phyloP scores from a whole-genome alignment of 164 flowering plant species.

The Tinospora cordifolia region DNA sequence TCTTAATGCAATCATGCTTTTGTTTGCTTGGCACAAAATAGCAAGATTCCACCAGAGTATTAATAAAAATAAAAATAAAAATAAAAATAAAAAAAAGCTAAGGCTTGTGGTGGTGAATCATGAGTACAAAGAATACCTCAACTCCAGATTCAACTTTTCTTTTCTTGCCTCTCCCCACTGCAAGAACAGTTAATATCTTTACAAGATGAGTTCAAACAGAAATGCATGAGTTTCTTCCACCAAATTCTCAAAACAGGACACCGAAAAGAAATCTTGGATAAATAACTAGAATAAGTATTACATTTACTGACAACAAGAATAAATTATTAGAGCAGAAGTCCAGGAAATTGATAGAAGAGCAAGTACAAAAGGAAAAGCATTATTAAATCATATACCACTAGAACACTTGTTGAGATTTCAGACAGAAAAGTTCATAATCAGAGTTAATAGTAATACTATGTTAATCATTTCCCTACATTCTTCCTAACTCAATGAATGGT shows the following conservation, averaged over 20 bases:
- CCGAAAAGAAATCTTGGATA: not conserved
- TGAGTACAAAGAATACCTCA: slow-evolving; percentile 39
- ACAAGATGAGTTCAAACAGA: not conserved
- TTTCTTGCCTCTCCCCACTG: slow-evolving; percentile 66
- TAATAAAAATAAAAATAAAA: not conserved
- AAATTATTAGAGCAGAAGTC: too few species aligned
- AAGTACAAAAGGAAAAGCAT: too few species aligned
- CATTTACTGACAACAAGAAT: not conserved
- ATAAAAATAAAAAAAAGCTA: not conserved
- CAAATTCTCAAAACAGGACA: not conserved
- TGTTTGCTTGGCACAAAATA: too few species aligned
- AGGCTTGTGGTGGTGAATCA: too few species aligned
- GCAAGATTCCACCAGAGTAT: not conserved
- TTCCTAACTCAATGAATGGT: too few species aligned
- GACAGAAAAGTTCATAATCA: too few species aligned
- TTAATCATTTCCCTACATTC: too few species aligned
- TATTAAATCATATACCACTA: too few species aligned
- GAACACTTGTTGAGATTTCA: too few species aligned
- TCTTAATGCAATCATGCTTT: too few species aligned
- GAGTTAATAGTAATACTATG: too few species aligned
- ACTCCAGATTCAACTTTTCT: slow-evolving; percentile 42
- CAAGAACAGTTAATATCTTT: slow-evolving; percentile 14
- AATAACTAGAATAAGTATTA: not conserved
- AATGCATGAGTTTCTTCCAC: not conserved
- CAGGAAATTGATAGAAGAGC: too few species aligned